Conservation (phyloP, 1,139 yeast genomes). For the Arxiozyma bovina region DNA sequence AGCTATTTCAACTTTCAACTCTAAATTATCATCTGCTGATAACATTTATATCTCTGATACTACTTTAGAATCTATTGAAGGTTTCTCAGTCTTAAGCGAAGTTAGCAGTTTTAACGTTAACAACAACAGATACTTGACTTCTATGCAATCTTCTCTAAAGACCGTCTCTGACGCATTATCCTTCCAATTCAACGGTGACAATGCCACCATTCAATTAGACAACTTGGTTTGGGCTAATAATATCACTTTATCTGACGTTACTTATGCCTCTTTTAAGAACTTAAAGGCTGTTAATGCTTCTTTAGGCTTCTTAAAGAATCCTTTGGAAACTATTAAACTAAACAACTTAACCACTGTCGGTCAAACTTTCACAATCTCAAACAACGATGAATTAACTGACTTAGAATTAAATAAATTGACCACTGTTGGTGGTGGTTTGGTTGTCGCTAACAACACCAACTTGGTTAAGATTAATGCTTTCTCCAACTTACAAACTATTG, state of each 20-base stretch:
- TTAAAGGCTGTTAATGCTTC: slow-evolving; percentile 71
- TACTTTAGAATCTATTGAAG: slow-evolving; percentile 65
- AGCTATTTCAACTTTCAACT: slow-evolving; percentile 60
- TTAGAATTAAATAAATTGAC: slow-evolving; percentile 63
- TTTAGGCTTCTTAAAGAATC: slow-evolving; percentile 62
- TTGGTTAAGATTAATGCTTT: slow-evolving; percentile 63
- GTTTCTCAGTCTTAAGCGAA: slow-evolving; percentile 61
- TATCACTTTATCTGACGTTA: slow-evolving; percentile 72
- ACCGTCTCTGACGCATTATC: slow-evolving; percentile 66
- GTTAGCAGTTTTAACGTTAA: slow-evolving; percentile 75
- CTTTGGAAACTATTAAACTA: slow-evolving; percentile 50
- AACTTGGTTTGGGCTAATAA: slow-evolving; percentile 76
- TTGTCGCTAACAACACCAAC: slow-evolving; percentile 71
- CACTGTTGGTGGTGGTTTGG: slow-evolving; percentile 80
- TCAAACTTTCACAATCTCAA: slow-evolving; percentile 66
- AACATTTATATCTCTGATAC: slow-evolving; percentile 78
- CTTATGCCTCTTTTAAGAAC: slow-evolving; percentile 60
- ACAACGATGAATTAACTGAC: slow-evolving; percentile 64
- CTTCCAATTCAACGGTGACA: slow-evolving; percentile 77
- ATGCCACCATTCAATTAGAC: slow-evolving; percentile 60
- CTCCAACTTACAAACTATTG: slow-evolving; percentile 60
- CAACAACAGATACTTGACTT: slow-evolving; percentile 69
- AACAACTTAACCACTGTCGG: slow-evolving; percentile 56
- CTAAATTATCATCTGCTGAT: slow-evolving; percentile 69
- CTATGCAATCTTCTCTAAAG: slow-evolving; percentile 65